Evolutionary conservation across 768 basidiomycete species (phyloP).

Genomic region (Paxillus rubicundulus): DNA sequence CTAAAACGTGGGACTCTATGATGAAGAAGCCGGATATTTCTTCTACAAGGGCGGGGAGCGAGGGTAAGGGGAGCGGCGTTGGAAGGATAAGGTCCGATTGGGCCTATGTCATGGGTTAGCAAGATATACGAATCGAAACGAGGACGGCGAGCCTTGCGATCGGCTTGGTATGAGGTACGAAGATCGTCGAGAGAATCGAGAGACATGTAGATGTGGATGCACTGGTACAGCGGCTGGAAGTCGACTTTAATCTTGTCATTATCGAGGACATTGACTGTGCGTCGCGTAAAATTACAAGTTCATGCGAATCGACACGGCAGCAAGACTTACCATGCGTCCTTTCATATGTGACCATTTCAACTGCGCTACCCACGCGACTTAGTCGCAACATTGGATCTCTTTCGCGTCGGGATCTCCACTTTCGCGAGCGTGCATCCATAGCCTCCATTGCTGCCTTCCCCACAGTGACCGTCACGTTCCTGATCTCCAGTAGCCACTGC

Average conservation of each 20-base stretch:
- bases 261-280: conserved; percentile 82
- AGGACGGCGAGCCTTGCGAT: conserved; percentile 66
- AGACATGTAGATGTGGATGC: conserved; percentile 93
- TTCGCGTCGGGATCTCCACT: conserved; percentile 83
- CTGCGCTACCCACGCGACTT: conserved; percentile 84
- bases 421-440: conserved; percentile 79
- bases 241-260: conserved; percentile 87
- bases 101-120: conserved; percentile 51
- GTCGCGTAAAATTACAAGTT: conserved; percentile 10
- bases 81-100: conserved; percentile 97
- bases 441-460: conserved; percentile 85
- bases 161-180: conserved; percentile 92
- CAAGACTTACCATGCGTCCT: conserved; percentile 82
- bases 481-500: conserved; percentile 93
- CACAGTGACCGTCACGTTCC: conserved; percentile 83
- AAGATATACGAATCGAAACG: not conserved
- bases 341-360: conserved; percentile 90
- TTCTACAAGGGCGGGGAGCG: conserved; percentile 77
- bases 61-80: conserved; percentile 58
- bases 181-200: conserved; percentile 89
- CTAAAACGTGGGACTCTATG: conserved; percentile 88
- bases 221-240: conserved; percentile 93
- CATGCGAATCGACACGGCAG: not conserved
- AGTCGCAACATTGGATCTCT: conserved; percentile 75
- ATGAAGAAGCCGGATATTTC: conserved; percentile 98